Conservation (phyloP, 1,284 basidiomycete genomes). For the Coniferiporia sulphurascens region DNA sequence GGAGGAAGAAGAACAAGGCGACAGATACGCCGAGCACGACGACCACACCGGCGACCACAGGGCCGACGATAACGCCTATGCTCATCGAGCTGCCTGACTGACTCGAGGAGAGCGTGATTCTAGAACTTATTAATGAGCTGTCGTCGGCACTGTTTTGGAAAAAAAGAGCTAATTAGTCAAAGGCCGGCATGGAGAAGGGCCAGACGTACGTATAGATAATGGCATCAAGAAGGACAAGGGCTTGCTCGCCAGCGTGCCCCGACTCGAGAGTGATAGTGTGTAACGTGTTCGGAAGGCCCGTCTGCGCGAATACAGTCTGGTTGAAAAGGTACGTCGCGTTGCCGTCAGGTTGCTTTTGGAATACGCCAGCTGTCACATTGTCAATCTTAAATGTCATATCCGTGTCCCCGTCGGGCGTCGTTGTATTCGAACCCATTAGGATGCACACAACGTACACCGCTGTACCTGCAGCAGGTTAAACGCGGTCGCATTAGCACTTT, state of each 20-base stretch:
- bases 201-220: constrained; percentile 15
- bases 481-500: neutral
- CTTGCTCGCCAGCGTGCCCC: constrained; percentile 4
- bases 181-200: neutral
- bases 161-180: neutral
- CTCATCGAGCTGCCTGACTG: neutral
- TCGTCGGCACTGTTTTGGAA: constrained; percentile 2
- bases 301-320: constrained; percentile 1
- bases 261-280: constrained; percentile 7
- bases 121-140: neutral
- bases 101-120: neutral
- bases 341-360: constrained; percentile 2
- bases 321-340: constrained; percentile 5
- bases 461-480: neutral
- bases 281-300: neutral
- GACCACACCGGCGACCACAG: neutral
- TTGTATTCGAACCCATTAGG: neutral
- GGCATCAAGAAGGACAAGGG: constrained; percentile 11
- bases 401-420: constrained; percentile 10
- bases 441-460: constrained; percentile 14
- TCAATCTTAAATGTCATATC: constrained; percentile 15
- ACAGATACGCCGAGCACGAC: neutral
- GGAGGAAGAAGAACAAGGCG: neutral
- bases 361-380: neutral
- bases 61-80: constrained; percentile 3